Conservation (phyloP, 2,329 filamentous ascomycete species). For the Curvularia hawaiiensis region DNA sequence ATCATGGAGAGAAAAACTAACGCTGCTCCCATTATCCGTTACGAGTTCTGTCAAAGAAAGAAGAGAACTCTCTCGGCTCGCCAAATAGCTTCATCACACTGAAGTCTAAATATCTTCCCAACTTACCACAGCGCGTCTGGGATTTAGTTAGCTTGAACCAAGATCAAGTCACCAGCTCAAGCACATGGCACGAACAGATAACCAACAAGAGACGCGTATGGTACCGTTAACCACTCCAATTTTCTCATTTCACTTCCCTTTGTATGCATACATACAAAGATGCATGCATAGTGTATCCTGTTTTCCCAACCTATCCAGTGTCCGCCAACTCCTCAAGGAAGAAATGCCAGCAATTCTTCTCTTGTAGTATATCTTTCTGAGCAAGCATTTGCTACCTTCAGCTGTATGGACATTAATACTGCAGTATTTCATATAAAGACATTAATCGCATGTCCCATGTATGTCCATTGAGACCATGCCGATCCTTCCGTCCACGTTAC, state of each 20-base stretch:
- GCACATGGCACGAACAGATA: not conserved
- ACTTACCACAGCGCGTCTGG: not conserved
- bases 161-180: not conserved
- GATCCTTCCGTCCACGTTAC: not conserved
- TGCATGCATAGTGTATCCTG: not conserved
- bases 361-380: not conserved
- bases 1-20: too few species aligned
- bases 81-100: not conserved
- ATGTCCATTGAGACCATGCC: not conserved
- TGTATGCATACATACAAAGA: not conserved
- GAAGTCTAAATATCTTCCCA: not conserved
- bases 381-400: not conserved
- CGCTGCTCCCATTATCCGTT: too few species aligned
- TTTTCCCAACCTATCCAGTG: not conserved
- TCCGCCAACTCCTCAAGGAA: not conserved
- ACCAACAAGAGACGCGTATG: not conserved
- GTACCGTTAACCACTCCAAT: not conserved
- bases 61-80: too few species aligned
- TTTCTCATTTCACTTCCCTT: not conserved
- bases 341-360: constrained; percentile 1
- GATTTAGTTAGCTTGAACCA: not conserved
- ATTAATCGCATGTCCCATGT: constrained; percentile 1
- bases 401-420: not conserved
- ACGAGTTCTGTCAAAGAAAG: too few species aligned
- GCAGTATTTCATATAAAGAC: not conserved